Percentiles rank a stretch among this genome's conserved stretches.
Conservation (phyloP, 1,284 basidiomycete genomes). For the Baeospora myosura region DNA sequence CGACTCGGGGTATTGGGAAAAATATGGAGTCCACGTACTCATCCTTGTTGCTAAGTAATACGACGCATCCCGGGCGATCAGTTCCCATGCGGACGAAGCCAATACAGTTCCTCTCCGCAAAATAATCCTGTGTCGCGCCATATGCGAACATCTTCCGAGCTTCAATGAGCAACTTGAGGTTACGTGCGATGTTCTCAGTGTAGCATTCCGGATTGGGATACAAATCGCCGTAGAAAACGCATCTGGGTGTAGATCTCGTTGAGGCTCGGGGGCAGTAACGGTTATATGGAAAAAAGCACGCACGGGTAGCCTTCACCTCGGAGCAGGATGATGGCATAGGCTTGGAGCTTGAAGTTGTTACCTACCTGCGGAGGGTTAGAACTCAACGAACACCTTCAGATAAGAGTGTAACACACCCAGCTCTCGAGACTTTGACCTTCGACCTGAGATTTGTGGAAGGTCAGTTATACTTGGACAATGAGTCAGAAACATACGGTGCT, state of each 20-base stretch:
- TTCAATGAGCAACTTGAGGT: constrained; percentile 46
- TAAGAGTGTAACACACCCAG: constrained; percentile 45
- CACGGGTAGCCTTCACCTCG: constrained; percentile 82
- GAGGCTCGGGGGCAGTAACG: not conserved
- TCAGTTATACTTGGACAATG: not conserved
- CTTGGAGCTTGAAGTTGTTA: constrained; percentile 64
- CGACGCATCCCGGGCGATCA: constrained; percentile 49
- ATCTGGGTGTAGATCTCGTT: constrained; percentile 36
- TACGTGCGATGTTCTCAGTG: constrained; percentile 40
- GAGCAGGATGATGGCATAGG: constrained; percentile 84
- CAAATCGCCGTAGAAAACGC: constrained; percentile 89
- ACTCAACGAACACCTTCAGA: not conserved
- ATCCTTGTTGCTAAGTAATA: constrained; percentile 59
- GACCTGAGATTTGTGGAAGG: constrained; percentile 37
- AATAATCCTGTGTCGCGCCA: constrained; percentile 55
- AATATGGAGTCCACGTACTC: constrained; percentile 21
- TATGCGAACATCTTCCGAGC: constrained; percentile 61
- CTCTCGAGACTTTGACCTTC: constrained; percentile 69
- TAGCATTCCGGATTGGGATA: constrained; percentile 67
- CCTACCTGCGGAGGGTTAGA: constrained; percentile 40
- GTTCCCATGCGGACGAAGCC: constrained; percentile 65
- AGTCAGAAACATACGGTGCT: constrained; percentile 5
- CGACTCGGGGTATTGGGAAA: not conserved
- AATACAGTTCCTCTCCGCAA: constrained; percentile 50
- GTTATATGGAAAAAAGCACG: constrained; percentile 28